These are phyloP conservation scores for Daldinia decipiens DNA, from an alignment of 495 filamentous ascomycete species.

Conservation along the genomic window DNA sequence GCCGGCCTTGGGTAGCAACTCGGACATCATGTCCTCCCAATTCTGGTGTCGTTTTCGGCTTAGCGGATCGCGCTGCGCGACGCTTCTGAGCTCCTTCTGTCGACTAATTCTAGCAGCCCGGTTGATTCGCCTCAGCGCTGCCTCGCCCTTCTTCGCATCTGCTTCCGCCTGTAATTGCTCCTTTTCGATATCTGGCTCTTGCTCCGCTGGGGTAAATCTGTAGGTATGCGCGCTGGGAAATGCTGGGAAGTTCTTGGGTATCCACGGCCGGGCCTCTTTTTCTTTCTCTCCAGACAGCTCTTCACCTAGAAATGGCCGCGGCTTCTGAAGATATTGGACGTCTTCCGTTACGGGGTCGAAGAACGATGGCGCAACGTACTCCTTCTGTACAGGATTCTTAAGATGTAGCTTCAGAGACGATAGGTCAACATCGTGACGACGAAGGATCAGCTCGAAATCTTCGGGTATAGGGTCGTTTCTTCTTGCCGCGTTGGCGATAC, in stretches of 20 bases:
- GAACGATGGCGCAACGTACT: slow-evolving; percentile 46
- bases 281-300: slow-evolving; percentile 57
- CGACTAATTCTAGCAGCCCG: slow-evolving; percentile 59
- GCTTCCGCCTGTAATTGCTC: slow-evolving; percentile 56
- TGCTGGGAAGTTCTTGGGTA: slow-evolving; percentile 55
- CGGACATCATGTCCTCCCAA: slow-evolving; percentile 58
- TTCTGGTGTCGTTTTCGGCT: slow-evolving; percentile 51
- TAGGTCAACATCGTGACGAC: slow-evolving; percentile 50
- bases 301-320: slow-evolving; percentile 51
- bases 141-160: slow-evolving; percentile 58
- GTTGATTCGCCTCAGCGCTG: slow-evolving; percentile 56
- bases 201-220: slow-evolving; percentile 53
- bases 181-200: slow-evolving; percentile 50
- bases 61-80: slow-evolving; percentile 49
- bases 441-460: slow-evolving; percentile 55
- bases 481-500: slow-evolving; percentile 50
- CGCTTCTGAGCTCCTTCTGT: slow-evolving; percentile 58
- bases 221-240: slow-evolving; percentile 60
- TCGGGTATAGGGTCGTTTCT: slow-evolving; percentile 50
- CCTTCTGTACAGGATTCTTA: slow-evolving; percentile 52
- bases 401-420: slow-evolving; percentile 53
- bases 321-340: slow-evolving; percentile 41
- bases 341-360: slow-evolving; percentile 47
- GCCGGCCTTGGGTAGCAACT: slow-evolving; percentile 50
- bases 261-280: slow-evolving; percentile 54